Percentiles rank a stretch among this genome's conserved stretches.
Conservation (phyloP, 495 filamentous ascomycete species). For the Podospora comata region DNA sequence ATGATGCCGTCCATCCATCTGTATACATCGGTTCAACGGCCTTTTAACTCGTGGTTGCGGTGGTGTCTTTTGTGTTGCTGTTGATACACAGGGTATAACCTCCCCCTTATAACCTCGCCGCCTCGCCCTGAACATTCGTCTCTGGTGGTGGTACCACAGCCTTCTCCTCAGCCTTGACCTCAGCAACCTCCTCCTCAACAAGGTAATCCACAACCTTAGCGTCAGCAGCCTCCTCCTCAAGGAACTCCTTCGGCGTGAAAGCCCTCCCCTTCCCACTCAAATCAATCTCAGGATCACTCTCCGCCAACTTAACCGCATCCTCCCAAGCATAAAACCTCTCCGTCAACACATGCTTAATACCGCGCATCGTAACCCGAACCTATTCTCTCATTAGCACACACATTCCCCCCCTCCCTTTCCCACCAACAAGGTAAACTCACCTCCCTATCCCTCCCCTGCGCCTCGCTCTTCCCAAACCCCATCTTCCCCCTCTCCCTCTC, state of each 20-base stretch:
- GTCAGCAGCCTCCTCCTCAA: constrained; percentile 31
- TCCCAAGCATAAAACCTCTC: constrained; percentile 90
- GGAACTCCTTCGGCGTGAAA: constrained; percentile 45
- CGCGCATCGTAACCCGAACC: constrained; percentile 68
- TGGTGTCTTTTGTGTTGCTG: not conserved
- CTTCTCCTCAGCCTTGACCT: constrained; percentile 1
- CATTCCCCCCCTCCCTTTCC: not conserved
- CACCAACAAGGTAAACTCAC: constrained; percentile 45
- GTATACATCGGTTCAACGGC: not conserved
- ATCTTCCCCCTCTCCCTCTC: constrained; percentile 63
- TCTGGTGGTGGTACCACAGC: not conserved
- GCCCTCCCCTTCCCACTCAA: constrained; percentile 47
- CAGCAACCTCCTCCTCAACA: constrained; percentile 10
- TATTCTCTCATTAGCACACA: constrained; percentile 28
- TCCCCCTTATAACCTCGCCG: constrained; percentile 24
- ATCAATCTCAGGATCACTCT: constrained; percentile 63
- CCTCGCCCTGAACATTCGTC: constrained; percentile 16
- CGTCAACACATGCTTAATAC: constrained; percentile 78
- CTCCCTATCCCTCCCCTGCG: constrained; percentile 52
- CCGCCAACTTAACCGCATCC: constrained; percentile 70
- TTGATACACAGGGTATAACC: not conserved
- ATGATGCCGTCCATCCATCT: not conserved
- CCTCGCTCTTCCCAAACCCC: constrained; percentile 66
- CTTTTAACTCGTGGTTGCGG: not conserved
- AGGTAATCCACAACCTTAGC: constrained; percentile 2